Conservation (phyloP, 805 yeast genomes). For the Kodamaea sagamina region DNA sequence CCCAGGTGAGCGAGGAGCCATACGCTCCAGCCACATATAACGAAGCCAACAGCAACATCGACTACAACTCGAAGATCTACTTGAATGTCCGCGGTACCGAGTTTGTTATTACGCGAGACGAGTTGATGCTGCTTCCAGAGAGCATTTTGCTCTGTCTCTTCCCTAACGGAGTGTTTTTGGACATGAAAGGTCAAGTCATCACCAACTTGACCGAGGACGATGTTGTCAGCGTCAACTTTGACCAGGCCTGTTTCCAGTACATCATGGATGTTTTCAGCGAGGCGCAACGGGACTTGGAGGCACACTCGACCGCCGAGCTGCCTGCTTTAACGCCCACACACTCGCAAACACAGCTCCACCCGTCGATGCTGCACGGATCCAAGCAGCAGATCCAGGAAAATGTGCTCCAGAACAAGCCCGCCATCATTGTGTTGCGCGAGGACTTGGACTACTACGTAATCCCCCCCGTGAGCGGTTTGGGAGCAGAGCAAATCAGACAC, state of each 20-base stretch:
- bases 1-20: constrained; percentile 62
- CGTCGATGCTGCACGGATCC: constrained; percentile 25
- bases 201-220: constrained; percentile 79
- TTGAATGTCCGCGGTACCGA: constrained; percentile 73
- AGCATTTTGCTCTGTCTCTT: constrained; percentile 81
- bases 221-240: constrained; percentile 79
- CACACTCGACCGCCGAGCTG: constrained; percentile 26
- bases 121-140: constrained; percentile 89
- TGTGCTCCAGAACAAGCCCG: constrained; percentile 76
- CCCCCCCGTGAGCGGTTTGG: constrained; percentile 64
- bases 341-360: constrained; percentile 3
- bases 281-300: constrained; percentile 60
- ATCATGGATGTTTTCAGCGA: constrained; percentile 69
- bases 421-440: constrained; percentile 88
- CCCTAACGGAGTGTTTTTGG: constrained; percentile 88
- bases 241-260: constrained; percentile 84
- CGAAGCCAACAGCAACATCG: constrained; percentile 39
- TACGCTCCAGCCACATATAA: constrained; percentile 21
- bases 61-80: constrained; percentile 66
- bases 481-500: constrained; percentile 59
- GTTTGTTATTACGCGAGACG: constrained; percentile 82
- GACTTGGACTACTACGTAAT: constrained; percentile 92
- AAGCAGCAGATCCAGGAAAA: constrained; percentile 34
- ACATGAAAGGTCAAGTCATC: constrained; percentile 73
- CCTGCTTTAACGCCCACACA: constrained; percentile 25